Base-by-base conservation (phyloP, 2,329 filamentous ascomycete genomes). In the Alternaria triticina region DNA sequence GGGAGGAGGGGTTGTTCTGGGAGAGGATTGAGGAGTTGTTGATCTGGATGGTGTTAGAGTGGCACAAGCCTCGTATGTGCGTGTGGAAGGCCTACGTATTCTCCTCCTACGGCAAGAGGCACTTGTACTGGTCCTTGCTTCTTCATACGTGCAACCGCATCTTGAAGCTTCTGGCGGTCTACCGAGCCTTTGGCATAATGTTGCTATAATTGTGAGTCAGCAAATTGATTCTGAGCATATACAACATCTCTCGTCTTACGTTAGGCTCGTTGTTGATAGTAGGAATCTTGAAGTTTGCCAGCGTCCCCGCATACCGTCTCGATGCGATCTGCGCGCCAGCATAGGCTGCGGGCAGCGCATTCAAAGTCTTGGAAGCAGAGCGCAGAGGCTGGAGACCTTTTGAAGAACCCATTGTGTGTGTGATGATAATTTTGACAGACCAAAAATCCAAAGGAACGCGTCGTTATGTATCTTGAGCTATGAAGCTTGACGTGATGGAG, bases 211-310 rank as follows among this genome's bases (percentile, higher is more conserved):
- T 5, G 12, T 5, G n/a, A n/a, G 7, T 74, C 22, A 74, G 61
- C 44, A 15, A 10, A n/a, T 6, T 40, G n/a, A 12, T 13, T 11
- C 12, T 5, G 12, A 10, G 4, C 0, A 30, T 23, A 8, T 7
- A n/a, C 4, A 44, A 1, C n/a, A 0, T 4, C 15, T 40, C 28
- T 20, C 6, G 3, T 8, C 92, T 80, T 82, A 97, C 94, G 80
- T 97, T 99, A n/a, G 93, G 93, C 84, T 99, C 96, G 79, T 99
- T 99, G 78, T 88, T 85, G 73, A 97, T 88, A 67, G 89, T 89
- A 54, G 96, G 96, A 55, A 94, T 88, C 84, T 93, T 95, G 87
- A 97, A 98, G 65, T 89, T 86, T 54, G 94, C 94, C 68, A 97
- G 85, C 8, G 89, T 91, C 61, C 89, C 82, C 66, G 77, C 73